Base-by-base conservation (phyloP, 2,329 filamentous ascomycete genomes). In the Venturia nashicola region DNA sequence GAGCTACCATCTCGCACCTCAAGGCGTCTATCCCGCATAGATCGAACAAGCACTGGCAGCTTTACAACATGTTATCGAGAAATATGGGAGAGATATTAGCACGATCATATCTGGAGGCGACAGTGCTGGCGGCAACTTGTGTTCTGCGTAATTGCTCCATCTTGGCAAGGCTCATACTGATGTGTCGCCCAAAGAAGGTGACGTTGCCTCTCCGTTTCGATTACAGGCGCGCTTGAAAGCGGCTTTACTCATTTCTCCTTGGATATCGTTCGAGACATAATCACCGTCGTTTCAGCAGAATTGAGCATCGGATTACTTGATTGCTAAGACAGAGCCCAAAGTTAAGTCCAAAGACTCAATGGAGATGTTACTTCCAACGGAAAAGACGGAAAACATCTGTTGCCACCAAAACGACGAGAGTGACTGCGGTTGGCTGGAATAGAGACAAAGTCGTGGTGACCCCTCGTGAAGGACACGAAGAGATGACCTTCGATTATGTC, bases 1-100 rank as follows among this genome's bases (percentile, higher is more conserved):
- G 18, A 79, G 79, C 44, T 87, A 87, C 71, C 80, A 80, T 32
- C 77, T 86, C 18, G 78, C 82, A 0, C 79, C 79, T 3, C 71
- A 77, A 46, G 68, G 67, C n/a, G 69, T 70, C 40, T 83, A 82
- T 68, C 80, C 81, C 1, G 72, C 74, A 6, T 79, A 82, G 66
- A 71, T 82, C 9, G 70, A 74, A 66, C 77, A 83, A 71, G 79
- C 76, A 12, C 71, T 76, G 20, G 73, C 76, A 44, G 70, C 76
- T 16, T 68, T 83, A 18, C 69, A 73, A 7, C 74, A 79, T 68
- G 71, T 82, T 16, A 62, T 79, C 2, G 69, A 76, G 18, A 71
- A 67, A 1, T 69, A 74, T 57, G 69, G 70, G 27, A 75, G 74
- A 59, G 70, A 69, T 54, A 73, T 76, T 0, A 12, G 42, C 40